Evolutionary conservation across 208 protist species (phyloP), one percentile per base, ranked within the genome.

Genomic region (Leishmania guyanensis): DNA sequence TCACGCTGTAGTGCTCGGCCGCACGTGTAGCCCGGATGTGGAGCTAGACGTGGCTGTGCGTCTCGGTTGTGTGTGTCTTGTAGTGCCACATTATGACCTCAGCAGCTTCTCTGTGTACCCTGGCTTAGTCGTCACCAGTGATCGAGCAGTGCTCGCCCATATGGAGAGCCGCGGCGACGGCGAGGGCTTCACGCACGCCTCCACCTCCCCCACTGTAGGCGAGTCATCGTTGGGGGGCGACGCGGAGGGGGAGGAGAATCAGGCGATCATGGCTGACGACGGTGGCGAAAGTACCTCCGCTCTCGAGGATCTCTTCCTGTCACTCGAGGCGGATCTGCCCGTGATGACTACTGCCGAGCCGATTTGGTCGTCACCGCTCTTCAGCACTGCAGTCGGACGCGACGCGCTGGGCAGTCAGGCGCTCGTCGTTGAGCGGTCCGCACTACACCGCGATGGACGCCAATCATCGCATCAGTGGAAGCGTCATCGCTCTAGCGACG

Each of bases 61-160:
- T 26, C 79, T 92, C 26, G 79, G 83, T 26, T 94, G 90, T 70
- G 29, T 83, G 17, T 87, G 39, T 43, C 48, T 87, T 29, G 80
- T 87, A 3, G 74, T 80, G 50, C 84, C 80, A 16, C 84, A 81
- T 26, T 29, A 20, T 26, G 39, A 29, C 17, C 58, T 71, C 10
- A 0, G 26, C 22, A 14, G 51, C 17, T 79, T 70, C n/a, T 48
- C 73, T 0, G 5, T 17, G 0, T 29, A 46, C 29, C 12, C 70
- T 36, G n/a, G 43, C n/a, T 51, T 85, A 1, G 2, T 29, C 20
- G 78, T 75, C 50, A 36, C 39, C 39, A 85, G 66, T 16, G 76
- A 85, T 64, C 70, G 65, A 5, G 73, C 64, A 36, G 71, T 85
- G 5, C 51, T 85, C 10, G 17, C 43, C 12, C 50, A 50, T n/a